Conservation (phyloP, 202 grass and related monocot genomes). For the Brachypodium distachyon region DNA sequence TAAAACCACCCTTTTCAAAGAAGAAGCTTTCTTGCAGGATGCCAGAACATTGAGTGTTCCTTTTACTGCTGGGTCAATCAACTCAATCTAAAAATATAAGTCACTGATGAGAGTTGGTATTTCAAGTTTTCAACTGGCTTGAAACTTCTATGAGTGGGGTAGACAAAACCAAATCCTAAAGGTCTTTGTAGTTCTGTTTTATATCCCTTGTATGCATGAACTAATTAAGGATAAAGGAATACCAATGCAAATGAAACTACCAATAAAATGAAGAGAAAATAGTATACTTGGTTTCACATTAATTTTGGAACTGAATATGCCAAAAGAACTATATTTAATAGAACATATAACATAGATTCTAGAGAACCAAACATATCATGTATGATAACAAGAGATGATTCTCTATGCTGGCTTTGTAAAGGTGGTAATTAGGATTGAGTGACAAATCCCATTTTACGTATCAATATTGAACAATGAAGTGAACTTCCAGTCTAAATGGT, state of each 20-base stretch:
- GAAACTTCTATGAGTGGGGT: not conserved
- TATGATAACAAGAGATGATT: not conserved
- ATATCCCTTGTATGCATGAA: not conserved
- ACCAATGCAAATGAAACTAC: not conserved
- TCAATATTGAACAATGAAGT: not conserved
- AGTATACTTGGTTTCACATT: not conserved
- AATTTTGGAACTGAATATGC: not conserved
- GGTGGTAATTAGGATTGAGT: not conserved
- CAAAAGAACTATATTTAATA: not conserved
- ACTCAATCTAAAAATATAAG: constrained; percentile 28
- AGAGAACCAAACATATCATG: not conserved
- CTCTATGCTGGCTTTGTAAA: not conserved
- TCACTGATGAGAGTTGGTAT: not conserved
- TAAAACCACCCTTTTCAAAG: constrained; percentile 49
- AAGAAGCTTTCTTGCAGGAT: constrained; percentile 42
- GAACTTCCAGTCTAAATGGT: not conserved
- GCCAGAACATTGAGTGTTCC: constrained; percentile 56
- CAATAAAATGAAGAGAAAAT: not conserved
- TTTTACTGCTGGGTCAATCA: constrained; percentile 62
- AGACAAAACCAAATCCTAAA: not conserved
- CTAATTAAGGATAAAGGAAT: not conserved
- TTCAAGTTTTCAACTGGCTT: no score
- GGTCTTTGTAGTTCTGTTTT: not conserved
- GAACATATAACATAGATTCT: not conserved
- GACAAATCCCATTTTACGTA: not conserved